Percentiles rank a stretch among this genome's conserved stretches.
Evolutionary conservation across 805 yeast species (phyloP).

Genomic region (Isabelozyma gotoi): DNA sequence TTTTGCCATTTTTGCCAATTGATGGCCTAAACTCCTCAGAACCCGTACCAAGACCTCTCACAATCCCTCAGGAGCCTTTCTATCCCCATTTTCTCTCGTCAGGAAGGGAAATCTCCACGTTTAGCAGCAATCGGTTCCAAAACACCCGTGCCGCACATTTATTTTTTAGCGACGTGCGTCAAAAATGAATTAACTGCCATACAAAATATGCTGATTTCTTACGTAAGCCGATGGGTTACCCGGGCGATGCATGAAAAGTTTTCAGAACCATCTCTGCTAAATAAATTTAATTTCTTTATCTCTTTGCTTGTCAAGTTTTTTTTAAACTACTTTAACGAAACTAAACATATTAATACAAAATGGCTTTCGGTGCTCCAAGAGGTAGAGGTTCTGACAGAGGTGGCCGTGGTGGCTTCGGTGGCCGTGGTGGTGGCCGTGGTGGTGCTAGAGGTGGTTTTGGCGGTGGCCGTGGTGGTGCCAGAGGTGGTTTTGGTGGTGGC

Average conservation of each 20-base stretch:
- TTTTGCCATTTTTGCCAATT: too few relatives aligned
- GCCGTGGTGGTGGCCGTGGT: constrained; percentile 45
- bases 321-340: not conserved
- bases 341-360: constrained; percentile 28
- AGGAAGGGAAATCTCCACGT: not conserved
- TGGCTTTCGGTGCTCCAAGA: constrained; percentile 77
- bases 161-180: constrained; percentile 1
- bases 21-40: too few relatives aligned
- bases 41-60: too few relatives aligned
- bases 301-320: not conserved
- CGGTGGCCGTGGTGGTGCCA: constrained; percentile 55
- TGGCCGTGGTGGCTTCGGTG: constrained; percentile 49
- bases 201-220: not conserved
- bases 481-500: constrained; percentile 44
- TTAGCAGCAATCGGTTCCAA: not conserved
- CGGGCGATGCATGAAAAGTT: not conserved
- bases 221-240: constrained; percentile 2
- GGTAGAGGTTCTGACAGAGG: constrained; percentile 54
- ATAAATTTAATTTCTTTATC: not conserved
- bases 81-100: not conserved
- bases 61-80: too few relatives aligned
- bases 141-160: not conserved
- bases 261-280: not conserved
- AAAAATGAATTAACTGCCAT: not conserved
- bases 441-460: constrained; percentile 49